phyloP scores from a whole-genome alignment of 495 filamentous ascomycete species.

The Penicillium argentinense region DNA sequence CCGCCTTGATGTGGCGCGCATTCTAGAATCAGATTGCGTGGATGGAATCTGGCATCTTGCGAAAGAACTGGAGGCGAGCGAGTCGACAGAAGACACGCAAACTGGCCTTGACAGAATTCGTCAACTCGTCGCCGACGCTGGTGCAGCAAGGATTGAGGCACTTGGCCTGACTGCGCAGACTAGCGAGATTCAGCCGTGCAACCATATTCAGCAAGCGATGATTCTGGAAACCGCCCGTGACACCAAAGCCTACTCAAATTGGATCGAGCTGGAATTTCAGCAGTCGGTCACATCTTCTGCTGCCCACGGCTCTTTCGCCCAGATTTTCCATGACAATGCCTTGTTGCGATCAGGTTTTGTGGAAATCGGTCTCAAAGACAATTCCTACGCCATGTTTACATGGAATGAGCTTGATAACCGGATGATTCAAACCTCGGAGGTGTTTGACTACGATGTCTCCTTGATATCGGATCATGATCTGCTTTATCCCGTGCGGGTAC shows the following conservation, averaged over 20 bases:
- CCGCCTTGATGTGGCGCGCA: constrained; percentile 48
- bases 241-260: constrained; percentile 67
- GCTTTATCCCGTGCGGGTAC: constrained; percentile 57
- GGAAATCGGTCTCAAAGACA: constrained; percentile 39
- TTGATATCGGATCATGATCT: constrained; percentile 41
- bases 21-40: constrained; percentile 56
- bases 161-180: constrained; percentile 35
- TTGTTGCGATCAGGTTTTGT: constrained; percentile 71
- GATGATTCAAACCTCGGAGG: constrained; percentile 42
- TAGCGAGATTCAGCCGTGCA: constrained; percentile 58
- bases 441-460: constrained; percentile 24
- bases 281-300: constrained; percentile 15
- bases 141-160: constrained; percentile 17
- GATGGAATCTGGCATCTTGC: constrained; percentile 28
- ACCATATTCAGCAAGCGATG: constrained; percentile 75
- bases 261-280: constrained; percentile 59
- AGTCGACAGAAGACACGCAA: constrained; percentile 13
- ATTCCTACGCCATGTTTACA: constrained; percentile 59
- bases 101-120: constrained; percentile 15
- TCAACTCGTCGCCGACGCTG: constrained; percentile 26
- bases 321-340: constrained; percentile 55
- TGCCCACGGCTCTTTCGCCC: constrained; percentile 47
- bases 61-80: constrained; percentile 12
- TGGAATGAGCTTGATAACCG: constrained; percentile 49
- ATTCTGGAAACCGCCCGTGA: constrained; percentile 62